A percentile compares a stretch with the other conserved stretches of the same genome.
Conservation (phyloP, 768 basidiomycete species). For the Lactarius trivialis region DNA sequence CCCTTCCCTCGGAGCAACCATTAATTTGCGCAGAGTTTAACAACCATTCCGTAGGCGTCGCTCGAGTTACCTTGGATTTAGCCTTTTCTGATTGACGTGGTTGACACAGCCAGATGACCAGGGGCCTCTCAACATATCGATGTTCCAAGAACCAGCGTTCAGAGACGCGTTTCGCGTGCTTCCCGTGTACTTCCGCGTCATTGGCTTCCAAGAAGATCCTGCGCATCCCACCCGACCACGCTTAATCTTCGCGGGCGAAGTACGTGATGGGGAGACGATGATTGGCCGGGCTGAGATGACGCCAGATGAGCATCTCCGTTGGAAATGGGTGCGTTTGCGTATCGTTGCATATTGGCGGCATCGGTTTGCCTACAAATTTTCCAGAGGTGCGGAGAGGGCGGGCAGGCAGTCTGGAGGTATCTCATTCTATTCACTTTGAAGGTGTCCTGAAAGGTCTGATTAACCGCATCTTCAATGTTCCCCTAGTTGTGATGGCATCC, state of each 20-base stretch:
- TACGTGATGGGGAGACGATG: constrained; percentile 42
- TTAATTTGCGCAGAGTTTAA: constrained; percentile 43
- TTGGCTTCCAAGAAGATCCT: constrained; percentile 38
- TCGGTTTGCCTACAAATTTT: background rate
- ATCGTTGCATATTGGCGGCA: background rate
- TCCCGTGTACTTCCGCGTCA: constrained; percentile 41
- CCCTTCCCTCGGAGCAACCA: background rate
- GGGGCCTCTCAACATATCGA: constrained; percentile 35
- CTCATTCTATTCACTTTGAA: constrained; percentile 29
- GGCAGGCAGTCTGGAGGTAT: constrained; percentile 30
- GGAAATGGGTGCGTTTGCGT: constrained; percentile 51
- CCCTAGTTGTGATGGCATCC: constrained; percentile 52
- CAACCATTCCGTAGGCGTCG: constrained; percentile 27
- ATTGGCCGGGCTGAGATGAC: constrained; percentile 50
- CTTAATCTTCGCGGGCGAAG: constrained; percentile 48
- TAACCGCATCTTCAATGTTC: background rate
- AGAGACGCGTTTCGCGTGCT: constrained; percentile 47
- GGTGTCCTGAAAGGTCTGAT: constrained; percentile 25
- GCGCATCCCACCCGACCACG: constrained; percentile 45
- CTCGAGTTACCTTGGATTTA: background rate
- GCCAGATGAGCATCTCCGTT: constrained; percentile 49
- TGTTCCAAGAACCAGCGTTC: constrained; percentile 48
- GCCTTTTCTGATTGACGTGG: background rate
- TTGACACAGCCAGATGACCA: constrained; percentile 27
- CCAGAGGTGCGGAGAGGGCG: constrained; percentile 11